phyloP scores from a whole-genome alignment of 164 flowering plant species.

The Chimonanthus praecox region DNA sequence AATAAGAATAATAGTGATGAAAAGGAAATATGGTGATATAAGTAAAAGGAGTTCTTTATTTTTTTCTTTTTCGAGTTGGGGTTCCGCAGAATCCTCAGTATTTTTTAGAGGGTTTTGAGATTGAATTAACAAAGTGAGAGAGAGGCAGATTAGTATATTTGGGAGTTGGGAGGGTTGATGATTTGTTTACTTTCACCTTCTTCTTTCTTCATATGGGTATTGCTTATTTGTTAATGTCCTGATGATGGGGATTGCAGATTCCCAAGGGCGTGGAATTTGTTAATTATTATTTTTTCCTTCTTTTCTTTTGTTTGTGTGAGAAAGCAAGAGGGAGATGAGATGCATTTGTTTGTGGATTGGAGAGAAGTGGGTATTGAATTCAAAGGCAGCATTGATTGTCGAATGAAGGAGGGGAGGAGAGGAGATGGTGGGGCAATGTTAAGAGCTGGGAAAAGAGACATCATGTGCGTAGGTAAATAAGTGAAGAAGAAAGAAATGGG shows the following conservation, averaged over 20 bases:
- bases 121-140: conserved; percentile 23
- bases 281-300: conserved; percentile 12
- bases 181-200: conserved; percentile 11
- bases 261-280: conserved; percentile 68
- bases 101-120: conserved; percentile 36
- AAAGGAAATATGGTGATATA: conserved; percentile 13
- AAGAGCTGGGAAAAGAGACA: conserved; percentile 5
- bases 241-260: conserved; percentile 52
- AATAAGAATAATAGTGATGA: neutral
- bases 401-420: conserved; percentile 9
- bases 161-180: conserved; percentile 23
- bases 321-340: conserved; percentile 14
- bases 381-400: conserved; percentile 42
- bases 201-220: conserved; percentile 17
- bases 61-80: conserved; percentile 16
- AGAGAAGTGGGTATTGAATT: conserved; percentile 39
- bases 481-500: neutral
- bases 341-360: conserved; percentile 29
- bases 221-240: conserved; percentile 36
- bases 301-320: conserved; percentile 11
- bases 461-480: conserved; percentile 3
- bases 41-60: conserved; percentile 21
- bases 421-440: conserved; percentile 14
- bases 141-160: conserved; percentile 24
- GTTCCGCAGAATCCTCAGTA: conserved; percentile 30